phyloP scores from a whole-genome alignment of 2,329 filamentous ascomycete species.

The Trichoderma citrinoviride region DNA sequence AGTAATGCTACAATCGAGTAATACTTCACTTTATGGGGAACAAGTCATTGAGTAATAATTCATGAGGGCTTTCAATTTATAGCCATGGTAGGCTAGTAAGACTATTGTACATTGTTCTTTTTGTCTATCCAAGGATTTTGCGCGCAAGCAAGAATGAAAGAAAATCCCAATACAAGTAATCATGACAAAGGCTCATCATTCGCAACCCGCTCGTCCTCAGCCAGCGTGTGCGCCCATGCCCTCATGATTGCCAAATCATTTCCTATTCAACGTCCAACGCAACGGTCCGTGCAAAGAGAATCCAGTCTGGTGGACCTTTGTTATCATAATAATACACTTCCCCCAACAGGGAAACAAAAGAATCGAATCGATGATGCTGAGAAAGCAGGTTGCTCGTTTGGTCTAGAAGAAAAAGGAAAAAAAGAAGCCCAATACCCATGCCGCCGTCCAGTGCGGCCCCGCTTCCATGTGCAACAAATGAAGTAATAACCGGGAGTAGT shows the following conservation, averaged over 20 bases:
- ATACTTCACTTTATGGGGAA: background rate
- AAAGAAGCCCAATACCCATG: background rate
- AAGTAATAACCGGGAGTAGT: conserved; percentile 6
- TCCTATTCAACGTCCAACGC: background rate
- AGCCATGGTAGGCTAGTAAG: background rate
- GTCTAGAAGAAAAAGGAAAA: background rate
- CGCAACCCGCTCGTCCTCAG: conserved; percentile 2
- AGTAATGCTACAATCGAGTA: background rate
- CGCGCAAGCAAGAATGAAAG: background rate
- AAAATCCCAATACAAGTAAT: background rate
- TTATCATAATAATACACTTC: conserved; percentile 12
- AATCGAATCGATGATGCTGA: background rate
- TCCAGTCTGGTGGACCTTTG: conserved; percentile 13
- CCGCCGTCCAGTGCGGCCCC: background rate
- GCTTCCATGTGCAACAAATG: conserved; percentile 5
- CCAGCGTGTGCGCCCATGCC: background rate
- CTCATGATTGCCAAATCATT: conserved; percentile 1
- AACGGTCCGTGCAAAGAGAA: conserved; percentile 1
- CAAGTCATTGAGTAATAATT: background rate
- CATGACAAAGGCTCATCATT: background rate
- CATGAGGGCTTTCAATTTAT: background rate
- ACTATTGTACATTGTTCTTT: conserved; percentile 7
- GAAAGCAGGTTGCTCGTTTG: background rate
- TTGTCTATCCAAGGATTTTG: conserved; percentile 6
- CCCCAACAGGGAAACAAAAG: background rate